Conservation (phyloP, 768 basidiomycete genomes). For the Xerocomellus amylosporus region DNA sequence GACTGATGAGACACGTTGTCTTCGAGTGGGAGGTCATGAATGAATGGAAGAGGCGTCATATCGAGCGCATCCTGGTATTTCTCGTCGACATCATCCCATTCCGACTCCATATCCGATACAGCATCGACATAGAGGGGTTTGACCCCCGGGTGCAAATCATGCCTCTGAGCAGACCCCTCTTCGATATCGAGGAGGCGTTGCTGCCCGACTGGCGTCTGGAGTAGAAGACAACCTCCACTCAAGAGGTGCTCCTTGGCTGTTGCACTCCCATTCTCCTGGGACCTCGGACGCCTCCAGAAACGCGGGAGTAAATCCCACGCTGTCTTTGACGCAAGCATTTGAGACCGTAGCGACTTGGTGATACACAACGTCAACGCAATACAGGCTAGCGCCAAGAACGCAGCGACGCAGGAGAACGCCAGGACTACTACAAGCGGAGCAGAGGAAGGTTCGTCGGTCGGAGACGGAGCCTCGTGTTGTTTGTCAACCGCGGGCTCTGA, state of each 20-base stretch:
- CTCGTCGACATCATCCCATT: slow-evolving; percentile 27
- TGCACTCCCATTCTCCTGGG: neutral
- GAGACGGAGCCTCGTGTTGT: neutral
- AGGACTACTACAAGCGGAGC: slow-evolving; percentile 18
- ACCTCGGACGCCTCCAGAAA: slow-evolving; percentile 9
- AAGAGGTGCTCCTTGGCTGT: neutral
- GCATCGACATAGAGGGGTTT: slow-evolving; percentile 8
- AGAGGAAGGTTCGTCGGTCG: neutral
- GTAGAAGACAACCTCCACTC: neutral
- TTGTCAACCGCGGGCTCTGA: neutral
- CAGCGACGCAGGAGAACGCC: slow-evolving; percentile 26
- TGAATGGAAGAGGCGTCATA: slow-evolving; percentile 18
- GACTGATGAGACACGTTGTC: slow-evolving; percentile 5
- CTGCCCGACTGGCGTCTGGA: slow-evolving; percentile 1
- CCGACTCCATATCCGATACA: slow-evolving; percentile 21
- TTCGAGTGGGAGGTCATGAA: slow-evolving; percentile 21
- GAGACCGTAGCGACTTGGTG: slow-evolving; percentile 17
- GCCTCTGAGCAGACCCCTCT: neutral
- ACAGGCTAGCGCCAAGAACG: slow-evolving; percentile 25
- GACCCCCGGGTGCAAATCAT: neutral
- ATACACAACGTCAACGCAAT: slow-evolving; percentile 20
- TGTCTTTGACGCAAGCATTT: slow-evolving; percentile 19
- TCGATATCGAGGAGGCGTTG: slow-evolving; percentile 2
- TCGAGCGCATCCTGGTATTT: slow-evolving; percentile 34
- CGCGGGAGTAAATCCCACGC: slow-evolving; percentile 25